A percentile compares a stretch with the other conserved stretches of the same genome.
Evolutionary conservation across 2,329 filamentous ascomycete genomes (phyloP).

Genomic region (Diaporthe capsici): DNA sequence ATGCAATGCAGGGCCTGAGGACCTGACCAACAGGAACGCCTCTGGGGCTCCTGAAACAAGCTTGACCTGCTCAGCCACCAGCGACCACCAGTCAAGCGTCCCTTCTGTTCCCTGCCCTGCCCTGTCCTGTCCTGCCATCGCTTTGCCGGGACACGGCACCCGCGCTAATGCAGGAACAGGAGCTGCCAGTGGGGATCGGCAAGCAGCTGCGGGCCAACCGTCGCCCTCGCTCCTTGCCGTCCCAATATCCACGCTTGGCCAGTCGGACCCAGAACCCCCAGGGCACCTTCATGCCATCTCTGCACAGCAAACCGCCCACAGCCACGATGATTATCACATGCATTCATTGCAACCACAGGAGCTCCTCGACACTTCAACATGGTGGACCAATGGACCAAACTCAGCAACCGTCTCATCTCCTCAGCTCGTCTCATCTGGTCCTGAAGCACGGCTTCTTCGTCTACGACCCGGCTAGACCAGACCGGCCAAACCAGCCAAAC

Average conservation of each 20-base stretch:
- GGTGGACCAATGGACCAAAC: background rate
- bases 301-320: background rate
- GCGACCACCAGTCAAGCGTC: conserved; percentile 17
- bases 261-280: conserved; percentile 11
- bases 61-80: conserved; percentile 41
- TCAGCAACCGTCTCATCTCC: background rate
- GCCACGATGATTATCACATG: conserved; percentile 5
- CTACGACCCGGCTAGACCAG: conserved; percentile 1
- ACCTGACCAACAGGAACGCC: conserved; percentile 26
- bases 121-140: too few species aligned
- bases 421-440: background rate
- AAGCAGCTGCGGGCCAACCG: conserved; percentile 24
- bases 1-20: conserved; percentile 3
- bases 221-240: background rate
- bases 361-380: background rate
- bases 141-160: conserved; percentile 7
- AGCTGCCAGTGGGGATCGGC: conserved; percentile 23
- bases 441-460: background rate
- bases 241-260: conserved; percentile 11
- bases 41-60: conserved; percentile 34
- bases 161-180: conserved; percentile 41
- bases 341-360: background rate
- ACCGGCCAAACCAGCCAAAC: background rate
- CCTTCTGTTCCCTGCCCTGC: background rate
- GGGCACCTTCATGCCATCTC: background rate